A percentile compares a stretch with the other conserved stretches of the same genome.
These are phyloP conservation scores for Syzygium oleosum DNA, from an alignment of 345 rosid species.

Conservation along the genomic window DNA sequence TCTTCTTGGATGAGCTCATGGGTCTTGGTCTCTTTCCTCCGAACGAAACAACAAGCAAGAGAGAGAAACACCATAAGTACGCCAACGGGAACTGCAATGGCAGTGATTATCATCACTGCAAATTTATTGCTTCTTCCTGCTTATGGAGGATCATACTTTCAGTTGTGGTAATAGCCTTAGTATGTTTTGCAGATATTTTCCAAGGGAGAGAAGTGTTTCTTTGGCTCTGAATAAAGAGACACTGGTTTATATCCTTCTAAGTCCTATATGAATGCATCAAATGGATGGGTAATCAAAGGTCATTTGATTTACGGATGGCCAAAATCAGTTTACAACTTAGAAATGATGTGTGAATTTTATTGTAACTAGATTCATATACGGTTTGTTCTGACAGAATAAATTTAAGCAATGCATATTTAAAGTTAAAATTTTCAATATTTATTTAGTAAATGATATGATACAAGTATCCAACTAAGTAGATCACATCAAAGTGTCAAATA, in stretches of 20 bases:
- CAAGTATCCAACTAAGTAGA: not conserved
- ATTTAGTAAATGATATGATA: no score
- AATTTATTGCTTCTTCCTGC: not conserved
- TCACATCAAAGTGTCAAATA: not conserved
- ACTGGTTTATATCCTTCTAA: no score
- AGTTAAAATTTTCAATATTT: no score
- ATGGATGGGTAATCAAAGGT: no score
- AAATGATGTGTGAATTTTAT: no score
- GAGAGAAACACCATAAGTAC: not conserved
- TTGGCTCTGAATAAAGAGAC: no score
- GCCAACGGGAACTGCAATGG: slow-evolving; percentile 7
- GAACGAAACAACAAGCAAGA: not conserved
- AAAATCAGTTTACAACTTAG: no score
- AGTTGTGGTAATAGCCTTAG: not conserved
- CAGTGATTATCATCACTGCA: not conserved
- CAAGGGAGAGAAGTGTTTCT: not conserved
- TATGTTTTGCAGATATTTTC: not conserved
- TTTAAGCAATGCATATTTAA: no score
- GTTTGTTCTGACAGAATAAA: no score
- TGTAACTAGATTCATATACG: no score
- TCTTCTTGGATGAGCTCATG: not conserved
- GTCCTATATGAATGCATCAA: no score
- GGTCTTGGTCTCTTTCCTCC: not conserved
- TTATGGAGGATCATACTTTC: not conserved
- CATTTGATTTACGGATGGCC: no score